Conservation (phyloP, 495 filamentous ascomycete genomes). For the Platismatia glauca region DNA sequence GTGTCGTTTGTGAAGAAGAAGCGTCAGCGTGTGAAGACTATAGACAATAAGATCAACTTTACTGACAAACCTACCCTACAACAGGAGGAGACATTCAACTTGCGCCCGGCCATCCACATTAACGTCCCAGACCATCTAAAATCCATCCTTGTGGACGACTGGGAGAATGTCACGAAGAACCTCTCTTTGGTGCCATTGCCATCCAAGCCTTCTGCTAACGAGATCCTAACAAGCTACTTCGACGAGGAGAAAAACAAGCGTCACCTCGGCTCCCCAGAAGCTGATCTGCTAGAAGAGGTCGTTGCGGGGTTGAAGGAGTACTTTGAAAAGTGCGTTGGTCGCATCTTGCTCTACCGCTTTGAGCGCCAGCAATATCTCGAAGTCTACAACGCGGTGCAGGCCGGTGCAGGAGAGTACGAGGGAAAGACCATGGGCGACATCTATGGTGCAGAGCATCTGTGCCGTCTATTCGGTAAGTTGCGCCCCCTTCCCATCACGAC, state of each 20-base stretch:
- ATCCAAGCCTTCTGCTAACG: constrained; percentile 58
- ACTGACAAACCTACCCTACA: constrained; percentile 1
- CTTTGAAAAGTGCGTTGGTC: constrained; percentile 77
- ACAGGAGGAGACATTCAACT: constrained; percentile 79
- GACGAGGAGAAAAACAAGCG: constrained; percentile 60
- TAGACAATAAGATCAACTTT: background rate
- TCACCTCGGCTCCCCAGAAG: constrained; percentile 52
- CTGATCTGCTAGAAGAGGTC: constrained; percentile 82
- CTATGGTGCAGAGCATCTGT: constrained; percentile 90
- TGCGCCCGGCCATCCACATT: constrained; percentile 71
- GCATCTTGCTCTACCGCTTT: constrained; percentile 83
- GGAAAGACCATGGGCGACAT: constrained; percentile 62
- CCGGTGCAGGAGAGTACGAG: constrained; percentile 43
- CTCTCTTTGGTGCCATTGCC: constrained; percentile 77
- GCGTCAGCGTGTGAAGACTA: background rate
- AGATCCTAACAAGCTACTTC: constrained; percentile 72
- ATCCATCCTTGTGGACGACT: constrained; percentile 88
- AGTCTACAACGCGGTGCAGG: constrained; percentile 54
- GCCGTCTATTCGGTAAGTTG: constrained; percentile 72
- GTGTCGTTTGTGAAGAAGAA: background rate
- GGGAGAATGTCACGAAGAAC: constrained; percentile 97
- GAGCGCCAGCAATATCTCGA: constrained; percentile 79
- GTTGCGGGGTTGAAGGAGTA: constrained; percentile 78
- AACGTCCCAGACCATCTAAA: constrained; percentile 76
- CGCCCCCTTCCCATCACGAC: background rate